Evolutionary conservation across 768 basidiomycete genomes (phyloP).

Genomic region (Mycena epipterygia): DNA sequence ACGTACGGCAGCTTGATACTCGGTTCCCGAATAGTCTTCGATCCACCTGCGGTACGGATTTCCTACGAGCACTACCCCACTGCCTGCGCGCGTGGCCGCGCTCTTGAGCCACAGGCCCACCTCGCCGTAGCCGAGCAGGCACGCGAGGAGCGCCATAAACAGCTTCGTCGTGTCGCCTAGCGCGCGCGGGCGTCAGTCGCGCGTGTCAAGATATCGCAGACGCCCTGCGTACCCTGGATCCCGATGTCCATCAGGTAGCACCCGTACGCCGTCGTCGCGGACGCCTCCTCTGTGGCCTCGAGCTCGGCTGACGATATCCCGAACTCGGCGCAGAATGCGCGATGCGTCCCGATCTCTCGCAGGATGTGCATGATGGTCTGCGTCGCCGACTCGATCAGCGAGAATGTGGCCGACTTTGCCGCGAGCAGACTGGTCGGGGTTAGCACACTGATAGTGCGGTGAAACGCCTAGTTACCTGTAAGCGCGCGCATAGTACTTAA

Average conservation of each 20-base stretch:
- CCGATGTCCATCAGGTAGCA: constrained; percentile 88
- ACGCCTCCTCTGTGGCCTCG: constrained; percentile 71
- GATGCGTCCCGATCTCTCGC: constrained; percentile 81
- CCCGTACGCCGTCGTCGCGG: constrained; percentile 88
- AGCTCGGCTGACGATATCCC: constrained; percentile 75
- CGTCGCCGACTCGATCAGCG: constrained; percentile 72
- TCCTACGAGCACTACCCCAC: constrained; percentile 70
- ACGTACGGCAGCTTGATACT: constrained; percentile 80
- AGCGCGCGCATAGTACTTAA: constrained; percentile 89
- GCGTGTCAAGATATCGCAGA: background rate
- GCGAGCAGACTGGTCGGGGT: constrained; percentile 71
- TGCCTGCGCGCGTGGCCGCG: constrained; percentile 59
- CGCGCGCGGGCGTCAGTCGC: background rate
- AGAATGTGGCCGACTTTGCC: constrained; percentile 79
- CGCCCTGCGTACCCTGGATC: constrained; percentile 62
- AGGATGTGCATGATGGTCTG: constrained; percentile 74
- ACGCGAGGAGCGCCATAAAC: constrained; percentile 86
- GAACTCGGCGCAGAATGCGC: constrained; percentile 76
- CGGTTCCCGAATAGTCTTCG: constrained; percentile 81
- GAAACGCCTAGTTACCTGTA: constrained; percentile 64
- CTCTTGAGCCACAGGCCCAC: constrained; percentile 88
- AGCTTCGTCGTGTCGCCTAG: constrained; percentile 79
- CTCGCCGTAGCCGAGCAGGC: constrained; percentile 93
- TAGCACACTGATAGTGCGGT: constrained; percentile 9
- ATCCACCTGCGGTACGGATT: constrained; percentile 87